A percentile compares a stretch with the other conserved stretches of the same genome.
These are phyloP conservation scores for Lagerstroemia speciosa DNA, from an alignment of 345 rosid species.

Conservation along the genomic window DNA sequence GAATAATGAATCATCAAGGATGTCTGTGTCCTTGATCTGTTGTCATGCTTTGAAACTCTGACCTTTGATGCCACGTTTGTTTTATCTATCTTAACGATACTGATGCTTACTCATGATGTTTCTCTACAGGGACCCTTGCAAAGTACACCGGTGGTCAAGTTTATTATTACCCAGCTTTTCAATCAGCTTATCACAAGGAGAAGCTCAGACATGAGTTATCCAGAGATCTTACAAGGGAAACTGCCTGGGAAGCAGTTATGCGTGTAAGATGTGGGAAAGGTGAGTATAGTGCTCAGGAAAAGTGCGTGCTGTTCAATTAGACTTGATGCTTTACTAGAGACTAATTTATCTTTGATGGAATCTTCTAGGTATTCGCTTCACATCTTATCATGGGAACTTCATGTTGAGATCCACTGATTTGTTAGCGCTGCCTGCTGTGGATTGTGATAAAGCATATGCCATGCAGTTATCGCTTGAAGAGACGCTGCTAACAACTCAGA, in stretches of 20 bases:
- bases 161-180: conserved; percentile 84
- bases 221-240: conserved; percentile 96
- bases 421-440: conserved; percentile 95
- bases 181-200: conserved; percentile 60
- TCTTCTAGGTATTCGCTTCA: conserved; percentile 77
- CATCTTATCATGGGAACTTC: conserved; percentile 94
- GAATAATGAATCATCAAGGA: not conserved
- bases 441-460: conserved; percentile 98
- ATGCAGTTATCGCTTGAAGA: conserved; percentile 92
- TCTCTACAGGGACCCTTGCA: conserved; percentile 64
- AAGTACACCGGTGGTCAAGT: conserved; percentile 98
- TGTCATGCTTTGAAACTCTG: not conserved
- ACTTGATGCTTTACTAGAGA: not conserved
- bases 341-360: conserved; percentile 12
- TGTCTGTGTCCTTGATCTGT: not conserved
- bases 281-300: conserved; percentile 13
- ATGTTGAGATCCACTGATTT: conserved; percentile 95
- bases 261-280: conserved; percentile 99
- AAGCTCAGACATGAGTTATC: conserved; percentile 80
- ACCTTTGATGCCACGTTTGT: not conserved
- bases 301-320: not conserved
- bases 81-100: not conserved
- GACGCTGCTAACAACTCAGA: conserved; percentile 76
- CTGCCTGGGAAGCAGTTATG: conserved; percentile 99
- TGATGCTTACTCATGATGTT: not conserved